Base-by-base conservation (phyloP, 129 eudicot genomes). In the Silybum marianum region DNA sequence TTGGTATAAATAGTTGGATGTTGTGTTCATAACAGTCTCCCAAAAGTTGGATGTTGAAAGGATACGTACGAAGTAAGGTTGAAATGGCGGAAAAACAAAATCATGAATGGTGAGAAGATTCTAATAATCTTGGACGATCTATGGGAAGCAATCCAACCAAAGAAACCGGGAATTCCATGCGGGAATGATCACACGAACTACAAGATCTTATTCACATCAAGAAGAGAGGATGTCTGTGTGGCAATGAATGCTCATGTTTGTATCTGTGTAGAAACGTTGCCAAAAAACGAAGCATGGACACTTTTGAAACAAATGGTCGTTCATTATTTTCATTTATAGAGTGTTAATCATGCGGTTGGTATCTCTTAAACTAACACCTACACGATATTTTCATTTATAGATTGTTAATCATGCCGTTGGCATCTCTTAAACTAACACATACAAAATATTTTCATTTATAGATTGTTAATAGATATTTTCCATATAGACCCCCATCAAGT, bases 301-400 rank as follows among this genome's bases (percentile, higher is more conserved):
- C 36, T 32, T 32, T 32, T 32, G 36, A 32, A 32, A 32, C 36
- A 32, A 32, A 6, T 32, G 36, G 36, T 32, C 6, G 36, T 6
- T 32, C 6, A 32, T 32, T 32, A 32, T 3, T 32, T 32, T 32
- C 36, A 32, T 32, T 32, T 32, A 32, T 4, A 32, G 36, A 32
- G 5, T 32, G 36, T 32, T 32, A 32, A 32, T 32, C 36, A 32
- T 32, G 36, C 36, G 36, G 6, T 32, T 3, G 36, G 36, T 32
- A 32, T 32, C 36, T 32, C 36, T 32, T 32, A 32, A 96, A 82
- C 99, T 96, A 98, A 93, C 84, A 91, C 99, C 0, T 4, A 3
- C 36, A 32, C 0, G 6, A 32, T 32, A 32, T 32, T 32, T 3
- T 32, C 36, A 32, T 32, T 32, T 32, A 32, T 32, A 32, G 36